A percentile compares a stretch with the other conserved stretches of the same genome.
Conservation (phyloP, 164 flowering plant species). For the Liquidambar formosana region DNA sequence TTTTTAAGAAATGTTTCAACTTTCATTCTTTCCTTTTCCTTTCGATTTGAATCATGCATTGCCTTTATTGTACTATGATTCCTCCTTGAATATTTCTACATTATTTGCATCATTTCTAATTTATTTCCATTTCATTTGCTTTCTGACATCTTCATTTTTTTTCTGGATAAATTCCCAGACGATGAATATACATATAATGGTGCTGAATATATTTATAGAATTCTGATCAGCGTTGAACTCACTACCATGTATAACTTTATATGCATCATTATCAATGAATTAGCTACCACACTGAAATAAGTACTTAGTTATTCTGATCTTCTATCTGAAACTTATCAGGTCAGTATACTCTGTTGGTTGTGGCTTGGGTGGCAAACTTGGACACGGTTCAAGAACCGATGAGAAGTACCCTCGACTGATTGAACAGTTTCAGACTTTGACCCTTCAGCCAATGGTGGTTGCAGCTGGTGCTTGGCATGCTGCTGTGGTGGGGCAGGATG, state of each 20-base stretch:
- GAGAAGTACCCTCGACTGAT: conserved; percentile 86
- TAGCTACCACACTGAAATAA: background rate
- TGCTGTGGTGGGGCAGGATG: conserved; percentile 91
- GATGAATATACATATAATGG: too few relatives aligned
- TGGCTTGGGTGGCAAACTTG: conserved; percentile 97
- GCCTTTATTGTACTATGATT: too few relatives aligned
- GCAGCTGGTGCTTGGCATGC: conserved; percentile 99
- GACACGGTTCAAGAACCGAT: conserved; percentile 81
- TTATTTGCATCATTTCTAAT: too few relatives aligned
- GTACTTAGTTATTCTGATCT: background rate
- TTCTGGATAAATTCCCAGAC: too few relatives aligned
- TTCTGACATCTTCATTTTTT: too few relatives aligned
- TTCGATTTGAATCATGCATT: too few relatives aligned
- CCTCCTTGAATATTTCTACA: too few relatives aligned
- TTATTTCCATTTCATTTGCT: too few relatives aligned
- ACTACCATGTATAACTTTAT: background rate
- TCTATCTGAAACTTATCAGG: conserved; percentile 42
- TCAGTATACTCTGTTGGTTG: conserved; percentile 98
- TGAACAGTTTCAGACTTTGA: conserved; percentile 75
- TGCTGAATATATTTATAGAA: background rate
- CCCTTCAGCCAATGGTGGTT: conserved; percentile 83
- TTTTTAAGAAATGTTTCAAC: background rate
- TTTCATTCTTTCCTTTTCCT: background rate
- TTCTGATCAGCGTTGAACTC: background rate
- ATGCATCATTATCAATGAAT: too few relatives aligned